phyloP scores from a whole-genome alignment of 2,329 filamentous ascomycete genomes.

The Coniochaeta sp. region DNA sequence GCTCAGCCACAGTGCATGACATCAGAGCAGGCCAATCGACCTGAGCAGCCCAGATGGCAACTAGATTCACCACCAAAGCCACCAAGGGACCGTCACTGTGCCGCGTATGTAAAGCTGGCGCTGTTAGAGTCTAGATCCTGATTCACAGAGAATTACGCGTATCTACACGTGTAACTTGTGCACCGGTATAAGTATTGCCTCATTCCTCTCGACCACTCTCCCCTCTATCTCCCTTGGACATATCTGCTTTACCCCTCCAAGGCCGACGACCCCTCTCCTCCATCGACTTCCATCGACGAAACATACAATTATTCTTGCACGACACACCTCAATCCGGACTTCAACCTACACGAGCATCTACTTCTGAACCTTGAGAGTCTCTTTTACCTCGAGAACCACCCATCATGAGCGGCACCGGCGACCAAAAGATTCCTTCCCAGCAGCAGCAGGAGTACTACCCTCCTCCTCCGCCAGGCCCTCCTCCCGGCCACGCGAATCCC shows the following conservation, averaged over 20 bases:
- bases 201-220: background rate
- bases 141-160: background rate
- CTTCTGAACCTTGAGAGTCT: too few species aligned
- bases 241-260: too few species aligned
- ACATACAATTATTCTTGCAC: too few species aligned
- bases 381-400: background rate
- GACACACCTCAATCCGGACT: background rate
- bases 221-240: background rate
- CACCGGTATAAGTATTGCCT: background rate
- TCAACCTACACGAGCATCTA: too few species aligned
- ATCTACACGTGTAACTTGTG: too few species aligned
- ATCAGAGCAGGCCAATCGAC: background rate
- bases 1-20: background rate
- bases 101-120: background rate
- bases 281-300: too few species aligned
- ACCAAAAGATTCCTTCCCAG: slow-evolving; percentile 9
- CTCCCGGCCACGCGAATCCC: slow-evolving; percentile 11
- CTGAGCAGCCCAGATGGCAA: too few species aligned
- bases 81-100: background rate
- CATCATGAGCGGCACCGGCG: slow-evolving; percentile 6
- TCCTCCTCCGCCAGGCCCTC: slow-evolving; percentile 18
- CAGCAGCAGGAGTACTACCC: slow-evolving; percentile 13
- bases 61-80: background rate
- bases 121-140: background rate
- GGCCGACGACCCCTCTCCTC: too few species aligned